phyloP scores from a whole-genome alignment of 2,329 filamentous ascomycete species.

The Didymella pinodella region DNA sequence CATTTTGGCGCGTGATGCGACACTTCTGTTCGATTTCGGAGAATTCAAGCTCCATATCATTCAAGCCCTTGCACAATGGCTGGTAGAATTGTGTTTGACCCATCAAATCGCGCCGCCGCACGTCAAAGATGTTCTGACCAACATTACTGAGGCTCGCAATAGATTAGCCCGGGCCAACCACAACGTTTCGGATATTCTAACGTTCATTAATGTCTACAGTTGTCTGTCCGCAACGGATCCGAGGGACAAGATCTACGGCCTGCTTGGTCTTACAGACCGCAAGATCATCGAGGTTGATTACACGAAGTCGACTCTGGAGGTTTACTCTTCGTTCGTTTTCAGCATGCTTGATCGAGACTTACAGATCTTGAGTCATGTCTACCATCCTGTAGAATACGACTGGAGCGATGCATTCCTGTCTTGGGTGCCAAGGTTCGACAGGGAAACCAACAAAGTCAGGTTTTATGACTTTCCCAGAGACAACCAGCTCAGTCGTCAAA shows the following conservation, averaged over 20 bases:
- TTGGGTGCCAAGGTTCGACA: neutral
- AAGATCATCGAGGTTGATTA: neutral
- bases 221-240: neutral
- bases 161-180: neutral
- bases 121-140: too few species aligned
- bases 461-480: neutral
- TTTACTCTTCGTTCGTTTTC: neutral
- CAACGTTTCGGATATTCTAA: neutral
- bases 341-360: neutral
- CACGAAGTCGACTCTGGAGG: neutral
- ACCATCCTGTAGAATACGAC: neutral
- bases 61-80: neutral
- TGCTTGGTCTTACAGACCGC: neutral
- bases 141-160: neutral
- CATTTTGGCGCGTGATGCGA: neutral
- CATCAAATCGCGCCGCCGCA: too few species aligned
- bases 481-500: neutral
- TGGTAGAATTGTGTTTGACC: neutral
- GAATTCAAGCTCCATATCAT: neutral
- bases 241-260: neutral
- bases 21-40: neutral
- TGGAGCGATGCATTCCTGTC: neutral
- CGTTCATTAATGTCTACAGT: neutral
- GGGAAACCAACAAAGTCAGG: neutral
- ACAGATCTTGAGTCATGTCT: neutral